Conservation (phyloP, 2,329 filamentous ascomycete species). For the Colletotrichum tropicale region DNA sequence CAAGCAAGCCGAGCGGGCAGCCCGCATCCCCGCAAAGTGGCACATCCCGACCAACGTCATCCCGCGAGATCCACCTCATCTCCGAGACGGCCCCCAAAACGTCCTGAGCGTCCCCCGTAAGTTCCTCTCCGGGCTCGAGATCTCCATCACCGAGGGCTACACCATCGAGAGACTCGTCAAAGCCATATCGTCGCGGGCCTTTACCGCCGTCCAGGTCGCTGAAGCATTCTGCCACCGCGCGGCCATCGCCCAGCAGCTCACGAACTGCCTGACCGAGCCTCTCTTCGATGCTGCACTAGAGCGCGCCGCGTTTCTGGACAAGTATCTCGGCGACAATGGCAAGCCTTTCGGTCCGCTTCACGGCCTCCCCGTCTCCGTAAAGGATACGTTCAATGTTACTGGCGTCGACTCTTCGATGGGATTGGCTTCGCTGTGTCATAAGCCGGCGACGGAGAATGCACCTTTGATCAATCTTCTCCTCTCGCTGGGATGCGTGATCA, state of each 20-base stretch:
- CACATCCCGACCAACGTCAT: background rate
- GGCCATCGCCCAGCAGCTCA: slow-evolving; percentile 60
- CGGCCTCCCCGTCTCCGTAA: slow-evolving; percentile 61
- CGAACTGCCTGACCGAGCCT: slow-evolving; percentile 56
- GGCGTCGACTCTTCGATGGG: slow-evolving; percentile 52
- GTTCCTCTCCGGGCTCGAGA: background rate
- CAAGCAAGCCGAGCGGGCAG: slow-evolving; percentile 3
- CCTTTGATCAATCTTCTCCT: slow-evolving; percentile 31
- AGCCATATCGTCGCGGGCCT: background rate
- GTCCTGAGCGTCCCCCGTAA: background rate
- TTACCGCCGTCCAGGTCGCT: background rate
- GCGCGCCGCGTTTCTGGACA: slow-evolving; percentile 52
- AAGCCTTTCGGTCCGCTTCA: slow-evolving; percentile 62
- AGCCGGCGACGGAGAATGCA: slow-evolving; percentile 32
- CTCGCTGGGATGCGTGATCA: slow-evolving; percentile 29
- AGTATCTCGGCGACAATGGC: slow-evolving; percentile 42
- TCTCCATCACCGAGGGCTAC: slow-evolving; percentile 2
- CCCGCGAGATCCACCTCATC: background rate
- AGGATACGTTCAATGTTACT: slow-evolving; percentile 46
- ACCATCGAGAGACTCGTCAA: background rate
- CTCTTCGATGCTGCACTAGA: slow-evolving; percentile 53
- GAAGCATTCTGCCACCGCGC: slow-evolving; percentile 12
- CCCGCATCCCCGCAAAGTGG: slow-evolving; percentile 7
- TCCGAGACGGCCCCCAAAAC: background rate
- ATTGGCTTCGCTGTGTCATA: slow-evolving; percentile 34